Percentiles rank a stretch among this genome's conserved stretches.
phyloP scores from a whole-genome alignment of 306 rosid species.

The Glycine soja region DNA sequence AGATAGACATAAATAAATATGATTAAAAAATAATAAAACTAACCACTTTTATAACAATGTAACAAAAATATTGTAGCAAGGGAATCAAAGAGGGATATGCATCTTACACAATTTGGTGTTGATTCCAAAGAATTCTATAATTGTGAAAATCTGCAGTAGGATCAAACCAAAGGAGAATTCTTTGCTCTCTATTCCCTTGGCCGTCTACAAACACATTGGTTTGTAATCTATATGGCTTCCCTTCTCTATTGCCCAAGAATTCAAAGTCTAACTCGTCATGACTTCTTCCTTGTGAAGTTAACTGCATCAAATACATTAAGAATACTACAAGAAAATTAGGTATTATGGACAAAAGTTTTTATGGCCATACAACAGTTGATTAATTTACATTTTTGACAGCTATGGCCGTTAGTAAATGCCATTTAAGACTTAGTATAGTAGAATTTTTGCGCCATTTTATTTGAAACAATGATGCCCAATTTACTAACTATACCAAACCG shows the following conservation, averaged over 20 bases:
- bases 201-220: conserved; percentile 69
- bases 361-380: neutral
- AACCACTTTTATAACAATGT: neutral
- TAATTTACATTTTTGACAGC: neutral
- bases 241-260: conserved; percentile 66
- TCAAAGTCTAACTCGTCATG: conserved; percentile 75
- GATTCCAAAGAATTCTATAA: conserved; percentile 65
- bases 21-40: neutral
- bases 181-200: conserved; percentile 62
- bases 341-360: neutral
- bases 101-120: conserved; percentile 69
- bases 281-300: conserved; percentile 47
- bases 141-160: conserved; percentile 58
- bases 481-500: too few relatives aligned
- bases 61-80: neutral
- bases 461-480: too few relatives aligned
- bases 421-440: too few relatives aligned
- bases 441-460: too few relatives aligned
- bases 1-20: neutral
- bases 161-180: conserved; percentile 66
- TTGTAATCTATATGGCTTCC: conserved; percentile 56
- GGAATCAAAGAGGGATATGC: neutral
- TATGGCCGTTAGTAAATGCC: too few relatives aligned
- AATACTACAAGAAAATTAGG: neutral
- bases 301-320: conserved; percentile 39